Conservation (phyloP, 2,329 filamentous ascomycete genomes). For the Botrytis paeoniae region DNA sequence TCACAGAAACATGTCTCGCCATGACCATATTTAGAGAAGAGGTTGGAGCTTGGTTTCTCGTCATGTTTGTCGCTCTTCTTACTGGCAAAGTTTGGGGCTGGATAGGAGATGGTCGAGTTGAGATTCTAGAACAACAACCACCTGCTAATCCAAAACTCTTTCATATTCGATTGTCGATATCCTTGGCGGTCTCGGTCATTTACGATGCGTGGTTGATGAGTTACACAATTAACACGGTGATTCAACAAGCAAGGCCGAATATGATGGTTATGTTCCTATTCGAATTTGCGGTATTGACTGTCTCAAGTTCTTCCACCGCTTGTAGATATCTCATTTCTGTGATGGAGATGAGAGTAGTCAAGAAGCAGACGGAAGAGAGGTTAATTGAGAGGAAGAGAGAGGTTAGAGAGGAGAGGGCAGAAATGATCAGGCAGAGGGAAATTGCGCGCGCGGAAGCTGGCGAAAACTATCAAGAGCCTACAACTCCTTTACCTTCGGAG, state of each 20-base stretch:
- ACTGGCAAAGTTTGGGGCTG: conserved; percentile 98
- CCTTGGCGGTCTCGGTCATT: conserved; percentile 71
- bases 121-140: conserved; percentile 92
- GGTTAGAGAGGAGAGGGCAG: conserved; percentile 57
- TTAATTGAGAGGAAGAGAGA: conserved; percentile 67
- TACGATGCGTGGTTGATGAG: conserved; percentile 79
- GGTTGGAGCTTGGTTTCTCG: conserved; percentile 87
- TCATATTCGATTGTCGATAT: conserved; percentile 76
- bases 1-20: conserved; percentile 92
- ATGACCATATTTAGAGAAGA: conserved; percentile 99
- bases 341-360: conserved; percentile 71
- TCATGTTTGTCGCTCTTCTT: conserved; percentile 92
- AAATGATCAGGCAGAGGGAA: conserved; percentile 43
- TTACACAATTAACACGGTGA: conserved; percentile 78
- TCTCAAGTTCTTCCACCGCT: conserved; percentile 76
- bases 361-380: conserved; percentile 68
- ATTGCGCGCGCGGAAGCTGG: conserved; percentile 39
- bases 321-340: conserved; percentile 76
- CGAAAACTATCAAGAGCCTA: conserved; percentile 29
- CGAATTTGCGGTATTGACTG: conserved; percentile 84
- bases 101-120: conserved; percentile 93
- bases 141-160: conserved; percentile 85
- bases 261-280: conserved; percentile 99
- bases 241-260: conserved; percentile 83
- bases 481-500: conserved; percentile 55